These are phyloP conservation scores for Leishmania turanica DNA, from an alignment of 208 protist species.

Conservation along the genomic window DNA sequence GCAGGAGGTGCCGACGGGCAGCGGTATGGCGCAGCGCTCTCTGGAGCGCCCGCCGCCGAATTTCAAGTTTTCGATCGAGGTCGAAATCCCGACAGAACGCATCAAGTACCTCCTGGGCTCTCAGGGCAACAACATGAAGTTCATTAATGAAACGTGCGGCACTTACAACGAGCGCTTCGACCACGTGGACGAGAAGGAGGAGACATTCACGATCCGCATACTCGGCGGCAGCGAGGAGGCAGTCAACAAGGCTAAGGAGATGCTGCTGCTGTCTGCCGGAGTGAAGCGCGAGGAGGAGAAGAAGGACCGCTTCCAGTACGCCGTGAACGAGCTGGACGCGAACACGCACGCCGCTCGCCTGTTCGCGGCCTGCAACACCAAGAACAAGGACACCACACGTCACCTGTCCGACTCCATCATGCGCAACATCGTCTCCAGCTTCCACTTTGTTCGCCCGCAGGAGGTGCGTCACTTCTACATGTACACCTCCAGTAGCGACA, in stretches of 20 bases:
- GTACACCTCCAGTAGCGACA: conserved; percentile 59
- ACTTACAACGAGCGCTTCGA: conserved; percentile 80
- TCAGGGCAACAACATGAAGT: conserved; percentile 55
- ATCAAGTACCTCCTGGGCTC: conserved; percentile 79
- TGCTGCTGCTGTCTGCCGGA: conserved; percentile 56
- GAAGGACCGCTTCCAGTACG: conserved; percentile 82
- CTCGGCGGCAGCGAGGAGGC: conserved; percentile 63
- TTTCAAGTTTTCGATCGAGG: conserved; percentile 46
- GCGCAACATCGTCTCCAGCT: conserved; percentile 73
- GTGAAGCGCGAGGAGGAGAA: conserved; percentile 72
- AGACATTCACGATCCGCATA: conserved; percentile 69
- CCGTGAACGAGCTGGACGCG: conserved; percentile 79
- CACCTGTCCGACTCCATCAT: conserved; percentile 76
- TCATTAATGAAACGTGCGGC: conserved; percentile 70
- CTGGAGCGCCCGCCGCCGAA: conserved; percentile 33
- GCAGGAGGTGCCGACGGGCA: conserved; percentile 25
- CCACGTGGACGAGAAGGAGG: conserved; percentile 50
- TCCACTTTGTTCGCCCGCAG: conserved; percentile 83
- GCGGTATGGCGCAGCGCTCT: conserved; percentile 34
- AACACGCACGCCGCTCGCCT: conserved; percentile 71
- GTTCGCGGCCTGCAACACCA: conserved; percentile 79
- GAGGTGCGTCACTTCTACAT: conserved; percentile 84
- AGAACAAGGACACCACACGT: conserved; percentile 70
- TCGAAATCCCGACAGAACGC: conserved; percentile 71
- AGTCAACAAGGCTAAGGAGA: conserved; percentile 64